Conservation (phyloP, 495 filamentous ascomycete species). For the Podospora comata region DNA sequence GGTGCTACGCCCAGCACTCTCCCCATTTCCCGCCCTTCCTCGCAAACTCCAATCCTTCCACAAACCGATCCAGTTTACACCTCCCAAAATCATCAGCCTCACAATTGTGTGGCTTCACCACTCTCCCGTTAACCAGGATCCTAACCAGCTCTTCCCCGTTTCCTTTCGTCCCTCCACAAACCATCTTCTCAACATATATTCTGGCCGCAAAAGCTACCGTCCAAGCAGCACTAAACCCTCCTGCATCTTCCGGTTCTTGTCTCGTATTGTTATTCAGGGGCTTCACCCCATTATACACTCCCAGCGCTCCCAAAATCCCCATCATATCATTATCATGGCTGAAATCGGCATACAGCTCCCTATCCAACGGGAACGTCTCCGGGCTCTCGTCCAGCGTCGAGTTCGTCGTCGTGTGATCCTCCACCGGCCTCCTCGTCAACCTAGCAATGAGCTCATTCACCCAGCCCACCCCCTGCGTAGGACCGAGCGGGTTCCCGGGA, state of each 20-base stretch:
- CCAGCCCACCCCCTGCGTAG: conserved; percentile 80
- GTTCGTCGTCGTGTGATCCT: conserved; percentile 69
- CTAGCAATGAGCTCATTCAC: conserved; percentile 83
- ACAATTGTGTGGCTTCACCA: conserved; percentile 67
- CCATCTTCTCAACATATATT: conserved; percentile 82
- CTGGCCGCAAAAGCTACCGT: conserved; percentile 75
- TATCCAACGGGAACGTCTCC: conserved; percentile 65
- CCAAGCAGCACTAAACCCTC: conserved; percentile 67
- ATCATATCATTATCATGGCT: conserved; percentile 85
- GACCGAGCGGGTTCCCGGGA: conserved; percentile 65
- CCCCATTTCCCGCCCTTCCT: conserved; percentile 67
- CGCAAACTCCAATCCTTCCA: conserved; percentile 69
- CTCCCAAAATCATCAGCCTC: conserved; percentile 61
- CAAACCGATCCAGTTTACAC: conserved; percentile 62
- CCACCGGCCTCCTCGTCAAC: conserved; percentile 61
- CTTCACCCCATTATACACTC: conserved; percentile 62
- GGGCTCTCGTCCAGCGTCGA: conserved; percentile 61
- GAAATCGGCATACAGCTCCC: conserved; percentile 74
- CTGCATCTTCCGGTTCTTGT: conserved; percentile 37
- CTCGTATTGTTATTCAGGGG: conserved; percentile 47
- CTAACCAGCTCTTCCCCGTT: conserved; percentile 47
- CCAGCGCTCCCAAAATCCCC: conserved; percentile 66
- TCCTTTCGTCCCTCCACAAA: conserved; percentile 42
- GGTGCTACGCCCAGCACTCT: conserved; percentile 52
- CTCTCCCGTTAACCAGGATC: conserved; percentile 76